These are phyloP conservation scores for Colletotrichum orchidophilum DNA, from an alignment of 2,329 filamentous ascomycete species.

Conservation along the genomic window DNA sequence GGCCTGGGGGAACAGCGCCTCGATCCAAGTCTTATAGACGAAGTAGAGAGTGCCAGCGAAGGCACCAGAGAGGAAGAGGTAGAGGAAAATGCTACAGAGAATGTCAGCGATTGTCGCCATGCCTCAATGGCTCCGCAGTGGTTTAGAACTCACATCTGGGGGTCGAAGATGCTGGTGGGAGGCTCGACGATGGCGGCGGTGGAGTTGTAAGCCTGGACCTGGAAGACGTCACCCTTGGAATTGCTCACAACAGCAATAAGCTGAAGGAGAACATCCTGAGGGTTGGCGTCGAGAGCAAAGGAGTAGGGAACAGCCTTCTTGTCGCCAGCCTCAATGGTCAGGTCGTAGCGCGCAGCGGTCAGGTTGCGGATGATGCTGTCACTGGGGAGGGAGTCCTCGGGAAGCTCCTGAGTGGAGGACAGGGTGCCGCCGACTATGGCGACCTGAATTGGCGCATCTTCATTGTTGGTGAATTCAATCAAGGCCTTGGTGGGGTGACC, in stretches of 20 bases:
- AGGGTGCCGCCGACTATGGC: conserved; percentile 82
- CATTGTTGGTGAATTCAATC: conserved; percentile 85
- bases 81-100: conserved; percentile 86
- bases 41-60: conserved; percentile 90
- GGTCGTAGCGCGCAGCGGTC: conserved; percentile 77
- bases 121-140: not conserved
- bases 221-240: conserved; percentile 74
- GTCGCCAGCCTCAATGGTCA: conserved; percentile 79
- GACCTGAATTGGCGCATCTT: conserved; percentile 78
- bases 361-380: conserved; percentile 82
- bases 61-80: conserved; percentile 83
- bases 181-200: conserved; percentile 89
- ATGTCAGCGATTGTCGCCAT: conserved; percentile 57
- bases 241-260: conserved; percentile 79
- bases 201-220: conserved; percentile 82
- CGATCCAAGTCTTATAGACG: conserved; percentile 98
- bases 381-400: conserved; percentile 55
- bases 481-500: conserved; percentile 85
- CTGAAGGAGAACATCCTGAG: conserved; percentile 85
- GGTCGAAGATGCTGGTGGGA: conserved; percentile 90
- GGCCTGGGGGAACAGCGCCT: conserved; percentile 92
- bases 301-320: conserved; percentile 81
- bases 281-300: conserved; percentile 91
- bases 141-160: conserved; percentile 79
- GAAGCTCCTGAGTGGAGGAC: conserved; percentile 63